Percentiles rank a stretch among this genome's conserved stretches.
phyloP scores from a whole-genome alignment of 768 basidiomycete genomes.

The Tephrocybe sp. region DNA sequence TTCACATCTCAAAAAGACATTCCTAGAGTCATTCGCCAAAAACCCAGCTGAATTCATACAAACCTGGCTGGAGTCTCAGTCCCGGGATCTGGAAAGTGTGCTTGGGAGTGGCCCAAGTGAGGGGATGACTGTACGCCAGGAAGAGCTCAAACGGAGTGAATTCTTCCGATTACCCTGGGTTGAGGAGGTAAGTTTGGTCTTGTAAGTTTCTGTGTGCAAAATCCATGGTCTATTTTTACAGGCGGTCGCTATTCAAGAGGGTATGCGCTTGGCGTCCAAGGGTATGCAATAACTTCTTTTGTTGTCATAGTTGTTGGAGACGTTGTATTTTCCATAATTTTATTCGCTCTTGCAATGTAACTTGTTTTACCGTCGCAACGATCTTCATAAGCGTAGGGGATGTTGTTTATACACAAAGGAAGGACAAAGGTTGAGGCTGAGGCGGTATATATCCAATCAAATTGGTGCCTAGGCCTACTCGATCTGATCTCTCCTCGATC shows the following conservation, averaged over 20 bases:
- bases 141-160: conserved; percentile 86
- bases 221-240: conserved; percentile 26
- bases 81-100: conserved; percentile 85
- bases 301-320: conserved; percentile 1
- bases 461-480: neutral
- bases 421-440: too few species aligned
- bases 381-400: neutral
- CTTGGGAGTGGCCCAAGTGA: conserved; percentile 87
- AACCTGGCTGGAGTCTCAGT: conserved; percentile 90
- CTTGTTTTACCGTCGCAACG: neutral
- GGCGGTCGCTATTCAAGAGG: conserved; percentile 86
- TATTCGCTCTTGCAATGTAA: neutral
- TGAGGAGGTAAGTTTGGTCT: conserved; percentile 47
- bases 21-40: conserved; percentile 77
- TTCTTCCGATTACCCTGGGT: conserved; percentile 95
- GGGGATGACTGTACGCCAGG: conserved; percentile 77
- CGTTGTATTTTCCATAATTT: conserved; percentile 5
- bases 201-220: neutral
- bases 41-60: conserved; percentile 84
- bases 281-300: conserved; percentile 35
- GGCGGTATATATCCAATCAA: neutral
- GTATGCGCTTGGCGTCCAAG: conserved; percentile 62
- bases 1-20: conserved; percentile 83
- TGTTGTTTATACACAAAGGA: neutral
- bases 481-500: conserved; percentile 20